These are phyloP conservation scores for Eucalyptus marginata DNA, from an alignment of 345 rosid species.

Conservation along the genomic window DNA sequence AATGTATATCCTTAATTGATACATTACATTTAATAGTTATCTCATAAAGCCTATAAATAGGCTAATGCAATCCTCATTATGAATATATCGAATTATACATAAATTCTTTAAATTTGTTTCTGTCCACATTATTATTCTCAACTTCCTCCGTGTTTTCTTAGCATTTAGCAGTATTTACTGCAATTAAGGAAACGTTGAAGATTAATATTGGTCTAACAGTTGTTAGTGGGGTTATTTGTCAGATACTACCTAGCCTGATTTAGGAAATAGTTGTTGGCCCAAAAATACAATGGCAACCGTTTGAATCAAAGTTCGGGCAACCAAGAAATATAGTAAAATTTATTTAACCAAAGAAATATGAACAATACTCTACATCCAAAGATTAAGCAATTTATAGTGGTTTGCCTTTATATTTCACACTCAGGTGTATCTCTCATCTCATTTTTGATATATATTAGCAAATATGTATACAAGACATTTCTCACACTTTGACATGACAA, in stretches of 20 bases:
- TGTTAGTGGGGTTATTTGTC: neutral
- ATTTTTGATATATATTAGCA: neutral
- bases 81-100: too few relatives aligned
- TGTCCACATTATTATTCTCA: too few relatives aligned
- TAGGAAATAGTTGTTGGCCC: neutral
- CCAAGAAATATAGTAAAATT: neutral
- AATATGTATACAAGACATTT: neutral
- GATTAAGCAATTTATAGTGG: neutral
- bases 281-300: neutral
- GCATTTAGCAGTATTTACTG: fast-evolving
- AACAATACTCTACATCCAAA: neutral
- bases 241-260: neutral
- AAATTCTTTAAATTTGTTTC: too few relatives aligned
- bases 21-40: too few relatives aligned
- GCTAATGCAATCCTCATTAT: too few relatives aligned
- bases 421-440: neutral
- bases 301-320: neutral
- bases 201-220: neutral
- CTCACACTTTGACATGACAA: neutral
- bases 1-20: too few relatives aligned
- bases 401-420: neutral
- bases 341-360: too few relatives aligned
- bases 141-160: neutral
- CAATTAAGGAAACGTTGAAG: neutral
- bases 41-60: too few relatives aligned